These are phyloP conservation scores for Cadophora sp. DNA, from an alignment of 2,329 filamentous ascomycete genomes.

Conservation along the genomic window DNA sequence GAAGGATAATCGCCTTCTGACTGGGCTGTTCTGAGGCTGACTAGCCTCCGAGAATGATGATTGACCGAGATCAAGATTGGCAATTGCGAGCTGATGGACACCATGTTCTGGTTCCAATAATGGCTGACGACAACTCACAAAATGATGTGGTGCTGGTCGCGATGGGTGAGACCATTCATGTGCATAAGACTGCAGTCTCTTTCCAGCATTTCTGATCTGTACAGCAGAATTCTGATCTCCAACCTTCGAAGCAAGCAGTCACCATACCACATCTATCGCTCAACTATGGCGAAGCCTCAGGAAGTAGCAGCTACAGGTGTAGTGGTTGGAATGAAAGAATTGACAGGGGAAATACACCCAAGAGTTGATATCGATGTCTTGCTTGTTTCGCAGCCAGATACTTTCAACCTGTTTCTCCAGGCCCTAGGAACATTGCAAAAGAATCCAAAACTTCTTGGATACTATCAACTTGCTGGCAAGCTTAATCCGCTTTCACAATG, in stretches of 20 bases:
- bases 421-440: constrained; percentile 12
- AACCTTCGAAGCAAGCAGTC: constrained; percentile 11
- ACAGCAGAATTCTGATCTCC: constrained; percentile 14
- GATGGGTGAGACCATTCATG: constrained; percentile 8
- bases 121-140: not conserved
- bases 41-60: constrained; percentile 15
- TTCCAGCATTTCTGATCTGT: not conserved
- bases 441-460: constrained; percentile 15
- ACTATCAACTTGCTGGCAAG: constrained; percentile 12
- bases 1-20: not conserved
- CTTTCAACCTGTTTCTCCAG: constrained; percentile 14
- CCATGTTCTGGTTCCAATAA: constrained; percentile 10
- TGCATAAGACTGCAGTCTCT: constrained; percentile 7
- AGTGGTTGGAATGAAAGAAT: constrained; percentile 20
- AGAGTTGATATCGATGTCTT: constrained; percentile 14
- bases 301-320: constrained; percentile 19
- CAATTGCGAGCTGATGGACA: constrained; percentile 10
- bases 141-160: constrained; percentile 4
- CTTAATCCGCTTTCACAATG: constrained; percentile 5
- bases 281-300: constrained; percentile 20
- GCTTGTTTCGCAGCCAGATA: constrained; percentile 11
- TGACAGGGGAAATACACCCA: constrained; percentile 15
- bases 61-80: constrained; percentile 10
- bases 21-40: constrained; percentile 4
- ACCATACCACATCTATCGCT: constrained; percentile 4